These are phyloP conservation scores for Gymnopus androsaceus DNA, from an alignment of 1,284 basidiomycete species.

Conservation along the genomic window DNA sequence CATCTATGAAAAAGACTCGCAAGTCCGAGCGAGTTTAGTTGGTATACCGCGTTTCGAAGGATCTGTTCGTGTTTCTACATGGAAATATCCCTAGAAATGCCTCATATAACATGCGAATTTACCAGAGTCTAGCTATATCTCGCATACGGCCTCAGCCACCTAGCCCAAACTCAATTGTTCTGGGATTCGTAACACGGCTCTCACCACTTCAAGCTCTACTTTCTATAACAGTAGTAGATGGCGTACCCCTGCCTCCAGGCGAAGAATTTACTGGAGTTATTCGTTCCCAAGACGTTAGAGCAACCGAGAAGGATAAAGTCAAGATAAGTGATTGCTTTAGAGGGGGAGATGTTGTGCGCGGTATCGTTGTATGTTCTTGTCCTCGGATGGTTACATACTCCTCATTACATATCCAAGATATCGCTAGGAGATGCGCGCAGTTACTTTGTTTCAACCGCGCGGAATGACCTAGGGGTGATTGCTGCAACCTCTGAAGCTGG, in stretches of 20 bases:
- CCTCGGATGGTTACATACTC: not conserved
- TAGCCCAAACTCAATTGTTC: constrained; percentile 67
- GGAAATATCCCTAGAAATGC: too few relatives aligned
- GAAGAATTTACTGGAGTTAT: constrained; percentile 95
- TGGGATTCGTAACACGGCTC: constrained; percentile 83
- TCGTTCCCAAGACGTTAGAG: constrained; percentile 87
- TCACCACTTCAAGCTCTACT: constrained; percentile 87
- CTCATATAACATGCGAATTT: too few relatives aligned
- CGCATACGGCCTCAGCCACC: constrained; percentile 69
- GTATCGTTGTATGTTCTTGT: constrained; percentile 67
- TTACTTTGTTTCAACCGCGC: constrained; percentile 93
- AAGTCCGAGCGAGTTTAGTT: constrained; percentile 72
- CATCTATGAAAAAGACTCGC: constrained; percentile 66
- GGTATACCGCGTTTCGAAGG: constrained; percentile 67
- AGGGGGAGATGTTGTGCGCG: constrained; percentile 93
- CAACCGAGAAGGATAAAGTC: constrained; percentile 90
- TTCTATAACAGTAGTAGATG: constrained; percentile 89
- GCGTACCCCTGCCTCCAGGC: constrained; percentile 82
- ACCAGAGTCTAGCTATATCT: constrained; percentile 59
- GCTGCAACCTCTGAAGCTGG: constrained; percentile 85
- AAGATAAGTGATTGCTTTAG: constrained; percentile 95
- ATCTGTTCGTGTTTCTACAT: constrained; percentile 61
- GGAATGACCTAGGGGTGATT: constrained; percentile 92
- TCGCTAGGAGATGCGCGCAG: constrained; percentile 91
- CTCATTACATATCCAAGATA: constrained; percentile 52